These are phyloP conservation scores for Prunus campanulata DNA, from an alignment of 306 rosid species.

Conservation along the genomic window DNA sequence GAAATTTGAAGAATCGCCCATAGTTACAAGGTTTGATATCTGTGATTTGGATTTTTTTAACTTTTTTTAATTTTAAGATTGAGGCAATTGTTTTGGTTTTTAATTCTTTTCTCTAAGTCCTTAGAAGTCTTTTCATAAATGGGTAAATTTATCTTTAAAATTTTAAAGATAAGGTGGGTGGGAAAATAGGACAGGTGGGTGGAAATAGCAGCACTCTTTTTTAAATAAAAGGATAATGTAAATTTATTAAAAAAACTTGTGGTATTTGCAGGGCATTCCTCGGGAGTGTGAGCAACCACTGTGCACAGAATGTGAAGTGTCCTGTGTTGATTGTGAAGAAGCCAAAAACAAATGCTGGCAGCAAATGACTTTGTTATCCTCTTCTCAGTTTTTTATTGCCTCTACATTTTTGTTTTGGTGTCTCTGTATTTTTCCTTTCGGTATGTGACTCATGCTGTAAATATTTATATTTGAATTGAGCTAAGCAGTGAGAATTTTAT, in stretches of 20 bases:
- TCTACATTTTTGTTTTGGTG: background rate
- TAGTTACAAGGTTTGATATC: no score
- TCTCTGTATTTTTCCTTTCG: background rate
- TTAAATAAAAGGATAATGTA: background rate
- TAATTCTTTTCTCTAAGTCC: no score
- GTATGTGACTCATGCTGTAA: background rate
- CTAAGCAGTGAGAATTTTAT: background rate
- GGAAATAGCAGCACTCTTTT: no score
- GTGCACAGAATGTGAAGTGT: constrained; percentile 79
- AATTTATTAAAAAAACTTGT: background rate
- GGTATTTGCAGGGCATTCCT: constrained; percentile 61
- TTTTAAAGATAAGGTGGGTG: no score
- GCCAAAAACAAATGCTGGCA: constrained; percentile 47
- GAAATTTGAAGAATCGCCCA: no score
- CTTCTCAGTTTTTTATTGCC: background rate
- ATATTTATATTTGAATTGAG: background rate
- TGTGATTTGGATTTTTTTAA: no score
- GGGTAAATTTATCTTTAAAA: no score
- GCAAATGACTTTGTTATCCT: background rate
- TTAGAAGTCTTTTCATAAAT: no score
- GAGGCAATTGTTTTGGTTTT: no score
- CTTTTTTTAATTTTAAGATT: no score
- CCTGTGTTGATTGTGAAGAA: constrained; percentile 81
- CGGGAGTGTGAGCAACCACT: constrained; percentile 90
- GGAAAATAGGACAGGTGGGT: no score